Percentiles rank a stretch among this genome's conserved stretches.
phyloP scores from a whole-genome alignment of 192 early-diverging fungal species.

The Phycomyces blakesleeanus region DNA sequence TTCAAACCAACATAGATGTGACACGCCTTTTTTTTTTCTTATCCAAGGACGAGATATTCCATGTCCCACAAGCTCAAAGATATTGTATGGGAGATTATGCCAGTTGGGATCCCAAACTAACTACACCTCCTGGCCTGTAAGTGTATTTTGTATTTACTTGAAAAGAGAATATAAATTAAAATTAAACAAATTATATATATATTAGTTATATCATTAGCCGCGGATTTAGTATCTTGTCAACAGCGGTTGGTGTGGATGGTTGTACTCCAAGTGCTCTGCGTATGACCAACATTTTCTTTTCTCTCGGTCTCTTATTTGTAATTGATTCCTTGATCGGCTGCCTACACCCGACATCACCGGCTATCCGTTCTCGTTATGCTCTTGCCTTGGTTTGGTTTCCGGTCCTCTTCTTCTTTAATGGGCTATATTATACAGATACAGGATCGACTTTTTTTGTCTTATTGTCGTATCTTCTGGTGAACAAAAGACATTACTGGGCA shows the following conservation, averaged over 20 bases:
- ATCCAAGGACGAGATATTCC: constrained; percentile 89
- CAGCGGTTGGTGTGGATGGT: not conserved
- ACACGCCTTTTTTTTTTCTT: constrained; percentile 2
- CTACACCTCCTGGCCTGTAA: constrained; percentile 96
- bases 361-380: constrained; percentile 22
- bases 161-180: not conserved
- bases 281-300: constrained; percentile 65
- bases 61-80: constrained; percentile 83
- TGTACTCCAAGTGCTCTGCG: constrained; percentile 44
- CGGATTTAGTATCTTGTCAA: not conserved
- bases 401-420: constrained; percentile 77
- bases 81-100: constrained; percentile 73
- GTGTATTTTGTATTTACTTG: constrained; percentile 5
- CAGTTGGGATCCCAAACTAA: constrained; percentile 89
- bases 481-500: constrained; percentile 37
- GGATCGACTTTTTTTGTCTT: constrained; percentile 81
- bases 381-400: constrained; percentile 68
- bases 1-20: not conserved
- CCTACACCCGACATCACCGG: constrained; percentile 34
- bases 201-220: constrained; percentile 32
- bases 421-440: constrained; percentile 91
- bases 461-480: constrained; percentile 54
- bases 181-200: not conserved
- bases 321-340: constrained; percentile 33
- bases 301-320: constrained; percentile 48